These are phyloP conservation scores for Termitomyces sp. DNA, from an alignment of 768 basidiomycete genomes.

Conservation along the genomic window DNA sequence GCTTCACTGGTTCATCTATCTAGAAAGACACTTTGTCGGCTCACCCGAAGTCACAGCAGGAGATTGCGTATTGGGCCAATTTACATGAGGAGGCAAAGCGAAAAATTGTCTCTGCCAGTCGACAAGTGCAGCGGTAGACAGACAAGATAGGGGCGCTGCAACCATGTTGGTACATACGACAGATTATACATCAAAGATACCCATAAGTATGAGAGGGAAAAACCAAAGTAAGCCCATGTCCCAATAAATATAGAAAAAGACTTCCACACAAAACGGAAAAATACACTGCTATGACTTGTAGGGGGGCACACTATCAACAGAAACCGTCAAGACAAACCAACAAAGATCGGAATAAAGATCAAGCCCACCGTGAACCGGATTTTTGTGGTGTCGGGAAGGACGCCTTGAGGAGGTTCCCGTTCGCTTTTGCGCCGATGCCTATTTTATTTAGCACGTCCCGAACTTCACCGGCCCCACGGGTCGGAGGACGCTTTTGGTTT, in stretches of 20 bases:
- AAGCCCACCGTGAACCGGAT: constrained; percentile 28
- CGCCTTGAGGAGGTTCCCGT: constrained; percentile 59
- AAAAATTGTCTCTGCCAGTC: constrained; percentile 46
- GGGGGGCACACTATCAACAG: constrained; percentile 9
- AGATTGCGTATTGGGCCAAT: constrained; percentile 84
- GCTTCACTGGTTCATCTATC: constrained; percentile 1
- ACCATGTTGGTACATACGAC: background rate
- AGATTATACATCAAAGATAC: constrained; percentile 1
- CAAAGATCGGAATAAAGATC: background rate
- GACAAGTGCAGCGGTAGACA: constrained; percentile 18
- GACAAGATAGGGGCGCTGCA: background rate
- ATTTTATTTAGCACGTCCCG: constrained; percentile 77
- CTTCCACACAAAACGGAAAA: background rate
- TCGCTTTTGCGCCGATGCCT: constrained; percentile 72
- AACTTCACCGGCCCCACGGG: constrained; percentile 65
- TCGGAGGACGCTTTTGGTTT: constrained; percentile 43
- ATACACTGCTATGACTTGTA: constrained; percentile 11
- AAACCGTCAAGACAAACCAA: background rate
- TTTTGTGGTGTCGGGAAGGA: constrained; percentile 61
- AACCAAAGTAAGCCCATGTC: background rate
- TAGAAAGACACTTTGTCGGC: constrained; percentile 69
- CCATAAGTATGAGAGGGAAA: background rate
- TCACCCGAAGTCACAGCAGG: constrained; percentile 83
- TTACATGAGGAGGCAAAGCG: constrained; percentile 77
- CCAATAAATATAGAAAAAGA: background rate